Evolutionary conservation across 2,329 filamentous ascomycete species (phyloP), one percentile per base, ranked within the genome.

Genomic region (Botrytis deweyae): DNA sequence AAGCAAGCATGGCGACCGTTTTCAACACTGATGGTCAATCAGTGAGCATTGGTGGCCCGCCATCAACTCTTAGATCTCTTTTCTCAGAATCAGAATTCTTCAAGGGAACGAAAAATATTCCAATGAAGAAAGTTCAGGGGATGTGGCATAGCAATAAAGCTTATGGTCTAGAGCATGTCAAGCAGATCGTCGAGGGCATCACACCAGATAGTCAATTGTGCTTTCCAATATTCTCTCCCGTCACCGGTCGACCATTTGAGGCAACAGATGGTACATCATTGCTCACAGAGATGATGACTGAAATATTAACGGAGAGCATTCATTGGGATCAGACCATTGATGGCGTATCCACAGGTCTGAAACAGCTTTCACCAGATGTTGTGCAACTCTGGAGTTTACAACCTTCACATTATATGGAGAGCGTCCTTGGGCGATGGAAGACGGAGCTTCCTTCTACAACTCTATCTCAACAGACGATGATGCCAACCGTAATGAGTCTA

Each of bases 221-320:
- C n/a, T 58, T 58, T 29, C 52, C 52, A 6, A 29, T 58, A 58
- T 58, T 58, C 14, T 58, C 52, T 58, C 52, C 52, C 6, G 52
- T 29, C 9, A 58, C 52, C 7, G 52, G 52, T 18, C 52, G 52
- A 29, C 52, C 52, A 8, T 58, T 58, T 7, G 52, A 58, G 52
- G 52, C 52, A 1, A 29, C 25, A 29, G 52, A 29, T 58, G 52
- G 52, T 29, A 58, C n/a, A 58, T 58, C 52, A 58, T 29, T 58
- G n/a, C 52, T 58, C 52, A 58, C 52, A 58, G 52, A 58, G n/a
- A 58, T 58, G n/a, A 58, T 58, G 52, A 58, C 52, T 58, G 52
- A 58, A 16, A 58, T 58, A 29, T 8, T 58, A 29, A 58, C 14
- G 14, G 52, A 58, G 14, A 58, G 52, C 7, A 29, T 58, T 29